Percentiles rank a stretch among this genome's conserved stretches.
phyloP scores from a whole-genome alignment of 306 rosid species.

The Hippophae rhamnoides region DNA sequence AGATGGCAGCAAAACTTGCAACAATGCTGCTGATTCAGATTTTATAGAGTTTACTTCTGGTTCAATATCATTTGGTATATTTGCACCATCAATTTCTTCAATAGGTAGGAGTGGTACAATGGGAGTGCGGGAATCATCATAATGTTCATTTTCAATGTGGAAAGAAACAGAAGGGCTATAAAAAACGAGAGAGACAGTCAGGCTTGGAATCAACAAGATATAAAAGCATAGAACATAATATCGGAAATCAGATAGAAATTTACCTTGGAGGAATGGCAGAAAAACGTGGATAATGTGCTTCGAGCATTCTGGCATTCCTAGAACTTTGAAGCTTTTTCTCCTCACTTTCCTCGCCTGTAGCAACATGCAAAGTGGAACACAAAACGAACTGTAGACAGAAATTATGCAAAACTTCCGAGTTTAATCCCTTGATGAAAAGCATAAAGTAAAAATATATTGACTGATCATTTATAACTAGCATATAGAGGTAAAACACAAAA shows the following conservation, averaged over 20 bases:
- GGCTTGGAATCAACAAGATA: conserved; percentile 1
- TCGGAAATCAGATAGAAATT: conserved; percentile 4
- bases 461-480: too few species aligned
- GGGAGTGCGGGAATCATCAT: conserved; percentile 48
- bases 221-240: not conserved
- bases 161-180: conserved; percentile 43
- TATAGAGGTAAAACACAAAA: too few species aligned
- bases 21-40: conserved; percentile 13
- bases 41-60: conserved; percentile 10
- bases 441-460: too few species aligned
- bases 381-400: conserved; percentile 30
- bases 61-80: conserved; percentile 12
- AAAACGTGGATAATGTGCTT: conserved; percentile 55
- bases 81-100: conserved; percentile 42
- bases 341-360: conserved; percentile 57
- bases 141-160: conserved; percentile 30
- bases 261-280: conserved; percentile 65
- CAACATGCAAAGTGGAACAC: conserved; percentile 40
- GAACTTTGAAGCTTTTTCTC: conserved; percentile 36
- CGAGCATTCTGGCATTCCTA: conserved; percentile 49
- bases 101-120: conserved; percentile 39
- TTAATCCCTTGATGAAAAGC: not conserved
- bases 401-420: not conserved
- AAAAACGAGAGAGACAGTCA: not conserved
- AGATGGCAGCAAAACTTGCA: conserved; percentile 9